Percentiles rank a stretch among this genome's conserved stretches.
Evolutionary conservation across 441 rosid species (phyloP).

Genomic region (Brassica balearica): DNA sequence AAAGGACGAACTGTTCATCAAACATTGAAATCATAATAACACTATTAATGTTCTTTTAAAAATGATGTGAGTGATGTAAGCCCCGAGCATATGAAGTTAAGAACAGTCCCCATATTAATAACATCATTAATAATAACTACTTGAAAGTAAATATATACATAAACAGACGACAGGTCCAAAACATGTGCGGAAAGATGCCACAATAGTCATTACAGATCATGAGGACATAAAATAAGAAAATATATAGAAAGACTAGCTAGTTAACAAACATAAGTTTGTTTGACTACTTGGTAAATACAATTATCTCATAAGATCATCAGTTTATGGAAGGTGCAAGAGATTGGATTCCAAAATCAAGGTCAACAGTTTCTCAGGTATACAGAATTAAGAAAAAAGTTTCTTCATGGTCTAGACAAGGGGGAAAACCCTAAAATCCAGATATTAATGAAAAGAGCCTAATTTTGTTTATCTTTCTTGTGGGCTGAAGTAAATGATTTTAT

Average conservation of each 20-base stretch:
- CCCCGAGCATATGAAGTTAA: constrained; percentile 32
- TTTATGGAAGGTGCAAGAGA: constrained; percentile 24
- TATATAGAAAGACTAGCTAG: constrained; percentile 12
- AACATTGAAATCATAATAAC: constrained; percentile 36
- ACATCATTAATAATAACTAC: constrained; percentile 29
- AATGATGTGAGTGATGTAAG: constrained; percentile 38
- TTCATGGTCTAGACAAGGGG: constrained; percentile 9
- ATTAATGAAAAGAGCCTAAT: neutral
- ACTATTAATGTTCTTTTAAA: neutral
- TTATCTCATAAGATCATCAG: constrained; percentile 18
- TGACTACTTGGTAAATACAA: constrained; percentile 25
- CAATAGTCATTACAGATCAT: constrained; percentile 33
- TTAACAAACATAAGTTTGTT: constrained; percentile 27
- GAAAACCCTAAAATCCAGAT: constrained; percentile 26
- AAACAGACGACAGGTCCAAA: constrained; percentile 36
- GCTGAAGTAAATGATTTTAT: neutral
- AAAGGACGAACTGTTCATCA: constrained; percentile 45
- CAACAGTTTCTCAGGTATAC: neutral
- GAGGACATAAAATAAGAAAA: constrained; percentile 20
- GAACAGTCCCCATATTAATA: constrained; percentile 31
- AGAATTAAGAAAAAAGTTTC: neutral
- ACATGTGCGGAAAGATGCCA: constrained; percentile 44
- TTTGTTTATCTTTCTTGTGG: neutral
- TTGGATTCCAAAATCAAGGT: neutral
- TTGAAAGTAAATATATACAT: constrained; percentile 24